Percentiles rank a stretch among this genome's conserved stretches.
These are phyloP conservation scores for Breynia disticha DNA, from an alignment of 441 rosid species.

Conservation along the genomic window DNA sequence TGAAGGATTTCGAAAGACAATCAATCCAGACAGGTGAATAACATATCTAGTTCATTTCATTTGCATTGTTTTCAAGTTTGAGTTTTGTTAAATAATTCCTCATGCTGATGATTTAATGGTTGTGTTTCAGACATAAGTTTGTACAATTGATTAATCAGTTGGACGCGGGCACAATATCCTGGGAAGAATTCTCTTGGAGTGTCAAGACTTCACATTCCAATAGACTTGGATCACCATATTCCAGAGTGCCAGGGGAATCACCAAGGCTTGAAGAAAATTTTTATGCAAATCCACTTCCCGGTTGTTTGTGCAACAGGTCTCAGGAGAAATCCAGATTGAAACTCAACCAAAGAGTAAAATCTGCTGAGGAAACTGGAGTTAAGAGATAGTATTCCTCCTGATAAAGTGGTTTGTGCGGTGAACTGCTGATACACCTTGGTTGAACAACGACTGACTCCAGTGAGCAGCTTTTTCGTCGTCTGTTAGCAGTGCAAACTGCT, in stretches of 20 bases:
- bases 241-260: conserved; percentile 46
- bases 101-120: conserved; percentile 9
- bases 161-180: conserved; percentile 50
- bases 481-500: conserved; percentile 11
- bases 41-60: neutral
- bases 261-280: conserved; percentile 89
- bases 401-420: conserved; percentile 2
- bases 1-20: conserved; percentile 76
- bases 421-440: conserved; percentile 2
- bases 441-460: conserved; percentile 8
- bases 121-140: conserved; percentile 50
- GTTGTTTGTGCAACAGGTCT: conserved; percentile 60
- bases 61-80: neutral
- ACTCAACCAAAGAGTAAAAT: conserved; percentile 10
- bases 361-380: conserved; percentile 15
- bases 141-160: conserved; percentile 60
- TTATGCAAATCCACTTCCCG: conserved; percentile 83
- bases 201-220: conserved; percentile 49
- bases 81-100: neutral
- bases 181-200: conserved; percentile 66
- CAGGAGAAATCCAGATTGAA: conserved; percentile 22
- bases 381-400: conserved; percentile 25
- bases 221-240: conserved; percentile 70
- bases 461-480: conserved; percentile 7
- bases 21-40: conserved; percentile 74